These are phyloP conservation scores for Backusella sp. DNA, from an alignment of 192 early-diverging fungal genomes.

Conservation along the genomic window DNA sequence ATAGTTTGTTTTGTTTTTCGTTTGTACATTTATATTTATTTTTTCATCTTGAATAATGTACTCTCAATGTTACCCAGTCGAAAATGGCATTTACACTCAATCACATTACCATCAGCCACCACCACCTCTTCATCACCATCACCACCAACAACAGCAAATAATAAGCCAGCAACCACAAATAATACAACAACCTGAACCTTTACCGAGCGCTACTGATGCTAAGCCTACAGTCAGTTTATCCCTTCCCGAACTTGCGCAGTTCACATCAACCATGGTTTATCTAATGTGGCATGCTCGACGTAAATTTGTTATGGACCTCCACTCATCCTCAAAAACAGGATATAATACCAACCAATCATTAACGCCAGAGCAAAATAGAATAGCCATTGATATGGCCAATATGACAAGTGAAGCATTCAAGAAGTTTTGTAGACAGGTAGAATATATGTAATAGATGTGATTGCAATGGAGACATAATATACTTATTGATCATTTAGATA, in stretches of 20 bases:
- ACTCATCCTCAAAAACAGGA: conserved; percentile 14
- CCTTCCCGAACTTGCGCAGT: conserved; percentile 45
- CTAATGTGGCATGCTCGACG: conserved; percentile 49
- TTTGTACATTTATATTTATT: not conserved
- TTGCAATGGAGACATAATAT: not conserved
- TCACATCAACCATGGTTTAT: conserved; percentile 58
- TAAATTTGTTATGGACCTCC: conserved; percentile 33
- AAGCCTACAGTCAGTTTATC: conserved; percentile 3
- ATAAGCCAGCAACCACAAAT: not conserved
- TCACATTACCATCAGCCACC: not conserved
- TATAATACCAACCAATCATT: not conserved
- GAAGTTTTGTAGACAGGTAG: conserved; percentile 41
- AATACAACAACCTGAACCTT: conserved; percentile 3
- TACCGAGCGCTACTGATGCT: conserved; percentile 24
- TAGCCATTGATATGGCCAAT: conserved; percentile 24
- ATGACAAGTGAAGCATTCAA: conserved; percentile 32
- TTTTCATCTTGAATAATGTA: conserved; percentile 1
- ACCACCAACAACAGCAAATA: not conserved
- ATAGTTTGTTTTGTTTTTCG: not conserved
- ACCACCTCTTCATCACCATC: not conserved
- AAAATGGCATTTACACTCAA: conserved; percentile 4
- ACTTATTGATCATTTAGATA: conserved; percentile 30
- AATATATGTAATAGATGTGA: not conserved
- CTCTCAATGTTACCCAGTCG: not conserved
- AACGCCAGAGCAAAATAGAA: conserved; percentile 8